phyloP scores from a whole-genome alignment of 257 asterid species.

The Linaria vulgaris region DNA sequence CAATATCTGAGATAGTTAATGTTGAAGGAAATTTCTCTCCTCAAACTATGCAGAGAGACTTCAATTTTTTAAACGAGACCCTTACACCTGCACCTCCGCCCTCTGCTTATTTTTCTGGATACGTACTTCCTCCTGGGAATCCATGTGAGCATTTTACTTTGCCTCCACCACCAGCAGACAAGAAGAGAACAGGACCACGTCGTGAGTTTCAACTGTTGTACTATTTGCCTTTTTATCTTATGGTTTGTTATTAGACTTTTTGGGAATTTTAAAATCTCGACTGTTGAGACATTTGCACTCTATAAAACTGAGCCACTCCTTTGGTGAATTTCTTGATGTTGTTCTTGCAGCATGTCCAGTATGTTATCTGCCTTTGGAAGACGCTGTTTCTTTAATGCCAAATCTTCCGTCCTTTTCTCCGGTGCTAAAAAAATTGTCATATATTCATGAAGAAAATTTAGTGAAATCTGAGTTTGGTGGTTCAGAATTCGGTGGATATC shows the following conservation, averaged over 20 bases:
- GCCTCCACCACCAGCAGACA: constrained; percentile 96
- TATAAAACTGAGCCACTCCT: neutral
- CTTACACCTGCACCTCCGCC: constrained; percentile 37
- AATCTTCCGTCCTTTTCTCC: constrained; percentile 77
- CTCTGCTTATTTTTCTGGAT: constrained; percentile 61
- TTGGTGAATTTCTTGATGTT: constrained; percentile 14
- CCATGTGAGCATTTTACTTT: constrained; percentile 78
- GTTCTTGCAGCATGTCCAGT: constrained; percentile 83
- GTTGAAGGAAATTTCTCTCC: constrained; percentile 16
- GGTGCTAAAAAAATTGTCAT: constrained; percentile 56
- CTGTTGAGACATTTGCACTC: no score
- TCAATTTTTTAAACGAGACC: constrained; percentile 23
- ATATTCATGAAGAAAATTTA: constrained; percentile 65
- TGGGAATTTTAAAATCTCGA: neutral
- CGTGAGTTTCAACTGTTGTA: constrained; percentile 51
- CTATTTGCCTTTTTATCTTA: constrained; percentile 10
- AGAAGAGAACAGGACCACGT: constrained; percentile 88
- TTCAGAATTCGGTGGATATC: constrained; percentile 90
- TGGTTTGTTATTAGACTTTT: constrained; percentile 4
- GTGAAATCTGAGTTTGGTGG: constrained; percentile 86
- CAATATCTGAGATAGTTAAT: constrained; percentile 32
- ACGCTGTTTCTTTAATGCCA: constrained; percentile 70
- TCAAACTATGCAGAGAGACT: constrained; percentile 23
- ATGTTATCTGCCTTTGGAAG: constrained; percentile 88
- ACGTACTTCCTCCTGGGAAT: constrained; percentile 86